Evolutionary conservation across 2,329 filamentous ascomycete genomes (phyloP).

Genomic region (Penicillium sp.): DNA sequence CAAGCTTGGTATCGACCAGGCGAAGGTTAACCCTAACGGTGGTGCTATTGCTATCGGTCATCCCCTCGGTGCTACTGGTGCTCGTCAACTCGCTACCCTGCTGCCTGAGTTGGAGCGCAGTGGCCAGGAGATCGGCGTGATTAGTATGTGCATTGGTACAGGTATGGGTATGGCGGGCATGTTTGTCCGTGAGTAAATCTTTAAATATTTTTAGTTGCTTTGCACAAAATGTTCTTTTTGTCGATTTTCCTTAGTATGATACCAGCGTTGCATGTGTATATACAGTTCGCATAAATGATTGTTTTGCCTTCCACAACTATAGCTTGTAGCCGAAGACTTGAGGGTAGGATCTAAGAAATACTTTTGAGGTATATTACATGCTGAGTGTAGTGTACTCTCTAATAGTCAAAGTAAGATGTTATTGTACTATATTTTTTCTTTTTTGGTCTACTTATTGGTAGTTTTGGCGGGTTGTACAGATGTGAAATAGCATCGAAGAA

Average conservation of each 20-base stretch:
- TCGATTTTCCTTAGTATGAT: slow-evolving; percentile 13
- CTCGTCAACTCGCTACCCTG: slow-evolving; percentile 74
- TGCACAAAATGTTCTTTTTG: slow-evolving; percentile 6
- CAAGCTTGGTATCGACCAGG: slow-evolving; percentile 58
- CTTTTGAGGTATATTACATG: no score
- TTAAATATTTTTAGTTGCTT: slow-evolving; percentile 35
- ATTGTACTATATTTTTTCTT: no score
- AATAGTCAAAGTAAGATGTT: no score
- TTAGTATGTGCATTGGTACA: slow-evolving; percentile 87
- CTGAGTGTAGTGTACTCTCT: no score
- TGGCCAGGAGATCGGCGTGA: slow-evolving; percentile 73
- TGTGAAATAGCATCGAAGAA: not conserved
- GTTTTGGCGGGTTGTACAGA: not conserved
- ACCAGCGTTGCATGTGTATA: slow-evolving; percentile 28
- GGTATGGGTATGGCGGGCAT: slow-evolving; percentile 75
- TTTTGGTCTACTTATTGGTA: no score
- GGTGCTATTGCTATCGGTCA: slow-evolving; percentile 94
- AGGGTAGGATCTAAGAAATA: no score
- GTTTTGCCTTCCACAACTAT: not conserved
- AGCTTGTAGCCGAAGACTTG: no score
- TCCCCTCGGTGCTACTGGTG: slow-evolving; percentile 84
- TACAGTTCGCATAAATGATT: slow-evolving; percentile 18
- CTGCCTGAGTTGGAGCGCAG: slow-evolving; percentile 66
- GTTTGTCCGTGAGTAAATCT: slow-evolving; percentile 61
- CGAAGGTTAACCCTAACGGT: slow-evolving; percentile 84